Evolutionary conservation across 257 asterid genomes (phyloP), one percentile per base, ranked within the genome.

Genomic region (Scutellaria barbata): DNA sequence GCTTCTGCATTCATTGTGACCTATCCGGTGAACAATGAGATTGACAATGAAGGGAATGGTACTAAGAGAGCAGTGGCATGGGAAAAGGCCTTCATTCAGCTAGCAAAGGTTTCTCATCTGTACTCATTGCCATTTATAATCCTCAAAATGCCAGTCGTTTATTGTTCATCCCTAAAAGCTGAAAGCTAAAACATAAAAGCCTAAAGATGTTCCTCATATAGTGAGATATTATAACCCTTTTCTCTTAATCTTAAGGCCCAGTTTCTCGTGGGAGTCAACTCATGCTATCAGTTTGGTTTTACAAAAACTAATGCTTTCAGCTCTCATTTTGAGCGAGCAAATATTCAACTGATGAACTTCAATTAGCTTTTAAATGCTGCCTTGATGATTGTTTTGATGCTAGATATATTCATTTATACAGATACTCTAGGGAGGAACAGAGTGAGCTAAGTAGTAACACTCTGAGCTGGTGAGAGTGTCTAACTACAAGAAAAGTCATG

Each of bases 61-160:
- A 83, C 95, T 18, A 88, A 87, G 85, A 89, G 86, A 81, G 92
- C 96, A 39, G 80, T 80, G 75, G 97, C 96, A 67, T 95, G 99
- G 99, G 99, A 95, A 71, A 89, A 87, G 86, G 99, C 94, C 69
- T 95, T 95, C 84, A 81, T 95, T 86, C 92, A 85, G 87, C 89
- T 89, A 71, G 91, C 96, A 22, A 85, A 95, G 99, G 99, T 92
- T 30, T 72, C 58, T 59, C 25, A 60, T 63, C 46, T 47, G 39
- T 71, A 68, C 68, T 45, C 39, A 5, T 62, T n/a, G 59, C 63
- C 22, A n/a, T 64, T 68, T 48, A 52, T 60, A 12, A 69, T 30
- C 4, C 13, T 42, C 45, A 7, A 7, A 35, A 66, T 33, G 33
- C 22, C 42, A 6, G 43, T 13, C 45, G 33, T 5, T 30, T 58